Percentiles rank a stretch among this genome's conserved stretches.
Conservation (phyloP, 768 basidiomycete genomes). For the Lactarius akahatsu region DNA sequence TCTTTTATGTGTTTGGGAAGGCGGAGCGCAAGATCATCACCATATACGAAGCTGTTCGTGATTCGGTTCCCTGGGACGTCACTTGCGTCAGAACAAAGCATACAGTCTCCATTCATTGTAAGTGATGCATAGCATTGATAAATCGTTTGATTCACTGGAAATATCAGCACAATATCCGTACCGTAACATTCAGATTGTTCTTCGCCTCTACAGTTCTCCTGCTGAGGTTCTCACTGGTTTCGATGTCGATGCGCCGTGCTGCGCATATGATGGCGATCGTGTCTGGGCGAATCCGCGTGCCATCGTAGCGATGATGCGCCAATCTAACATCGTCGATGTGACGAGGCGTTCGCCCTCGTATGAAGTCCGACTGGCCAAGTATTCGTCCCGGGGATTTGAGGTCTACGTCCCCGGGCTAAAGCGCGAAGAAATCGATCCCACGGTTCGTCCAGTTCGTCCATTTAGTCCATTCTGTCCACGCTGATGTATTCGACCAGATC, state of each 20-base stretch:
- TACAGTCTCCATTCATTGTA: conserved; percentile 62
- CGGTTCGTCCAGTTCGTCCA: conserved; percentile 38
- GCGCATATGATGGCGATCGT: conserved; percentile 52
- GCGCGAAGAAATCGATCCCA: conserved; percentile 57
- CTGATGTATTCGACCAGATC: conserved; percentile 40
- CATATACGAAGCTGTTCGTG: conserved; percentile 63
- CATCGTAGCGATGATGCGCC: conserved; percentile 61
- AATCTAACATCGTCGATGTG: conserved; percentile 61
- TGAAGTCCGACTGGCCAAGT: conserved; percentile 61
- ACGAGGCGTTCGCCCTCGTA: conserved; percentile 63
- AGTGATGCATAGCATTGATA: conserved; percentile 24
- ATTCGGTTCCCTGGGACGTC: conserved; percentile 67
- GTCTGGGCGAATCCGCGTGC: conserved; percentile 62
- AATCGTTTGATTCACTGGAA: not conserved
- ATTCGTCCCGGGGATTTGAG: conserved; percentile 54
- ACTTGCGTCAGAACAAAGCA: conserved; percentile 67
- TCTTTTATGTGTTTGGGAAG: conserved; percentile 32
- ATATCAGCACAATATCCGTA: conserved; percentile 60
- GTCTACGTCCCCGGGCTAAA: conserved; percentile 53
- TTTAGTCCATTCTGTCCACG: not conserved
- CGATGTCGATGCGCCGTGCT: conserved; percentile 65
- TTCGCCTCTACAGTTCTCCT: conserved; percentile 64
- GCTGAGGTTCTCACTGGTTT: conserved; percentile 67
- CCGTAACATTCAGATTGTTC: conserved; percentile 62
- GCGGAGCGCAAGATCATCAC: conserved; percentile 58